Conservation (phyloP, 2,329 filamentous ascomycete species). For the Fusarium sacchari region DNA sequence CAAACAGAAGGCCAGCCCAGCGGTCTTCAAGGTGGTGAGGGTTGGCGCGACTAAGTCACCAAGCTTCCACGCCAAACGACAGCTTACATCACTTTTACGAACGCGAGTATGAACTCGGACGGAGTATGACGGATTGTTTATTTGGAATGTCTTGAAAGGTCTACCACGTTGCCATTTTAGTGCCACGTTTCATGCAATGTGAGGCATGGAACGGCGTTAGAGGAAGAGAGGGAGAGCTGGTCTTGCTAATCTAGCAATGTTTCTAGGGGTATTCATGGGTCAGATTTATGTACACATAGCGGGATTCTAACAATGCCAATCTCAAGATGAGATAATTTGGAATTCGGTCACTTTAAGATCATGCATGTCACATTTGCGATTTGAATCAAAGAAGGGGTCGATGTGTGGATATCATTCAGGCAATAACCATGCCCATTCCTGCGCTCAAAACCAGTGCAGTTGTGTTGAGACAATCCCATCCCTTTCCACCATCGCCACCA, state of each 20-base stretch:
- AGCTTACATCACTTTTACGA: slow-evolving; percentile 9
- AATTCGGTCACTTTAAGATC: slow-evolving; percentile 1
- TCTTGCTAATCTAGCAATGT: background rate
- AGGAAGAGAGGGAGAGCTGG: slow-evolving; percentile 18
- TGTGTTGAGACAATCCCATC: background rate
- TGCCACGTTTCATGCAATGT: background rate
- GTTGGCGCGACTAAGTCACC: slow-evolving; percentile 54
- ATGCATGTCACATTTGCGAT: background rate
- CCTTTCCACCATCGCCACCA: slow-evolving; percentile 20
- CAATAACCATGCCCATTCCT: slow-evolving; percentile 3
- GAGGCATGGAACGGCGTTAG: slow-evolving; percentile 7
- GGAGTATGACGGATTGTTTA: slow-evolving; percentile 39
- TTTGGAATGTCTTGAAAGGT: slow-evolving; percentile 25
- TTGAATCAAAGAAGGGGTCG: slow-evolving; percentile 15
- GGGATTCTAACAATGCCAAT: slow-evolving; percentile 3
- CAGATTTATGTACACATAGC: slow-evolving; percentile 25
- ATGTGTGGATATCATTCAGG: slow-evolving; percentile 29
- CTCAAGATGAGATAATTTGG: slow-evolving; percentile 10
- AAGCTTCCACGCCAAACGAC: background rate
- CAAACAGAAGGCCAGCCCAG: slow-evolving; percentile 47
- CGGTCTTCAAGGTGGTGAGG: slow-evolving; percentile 58
- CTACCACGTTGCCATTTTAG: background rate
- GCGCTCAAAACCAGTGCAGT: slow-evolving; percentile 1
- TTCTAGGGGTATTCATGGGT: background rate
- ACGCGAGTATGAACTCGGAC: slow-evolving; percentile 7